Evolutionary conservation across 140 eudicot genomes (phyloP), one percentile per base, ranked within the genome.

Genomic region (Stevia rebaudiana): DNA sequence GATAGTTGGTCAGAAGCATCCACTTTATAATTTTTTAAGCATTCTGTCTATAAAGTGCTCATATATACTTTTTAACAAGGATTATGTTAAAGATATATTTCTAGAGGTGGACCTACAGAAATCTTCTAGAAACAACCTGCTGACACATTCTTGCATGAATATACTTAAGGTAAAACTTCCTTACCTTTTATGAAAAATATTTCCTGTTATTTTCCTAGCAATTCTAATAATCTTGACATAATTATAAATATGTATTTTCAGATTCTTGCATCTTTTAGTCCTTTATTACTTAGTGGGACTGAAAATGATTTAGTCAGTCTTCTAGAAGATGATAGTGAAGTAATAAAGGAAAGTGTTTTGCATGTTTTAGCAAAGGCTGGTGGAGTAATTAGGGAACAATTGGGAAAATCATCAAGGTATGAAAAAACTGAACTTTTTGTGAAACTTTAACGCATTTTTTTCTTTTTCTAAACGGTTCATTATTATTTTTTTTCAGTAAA

Each of bases 351-450:
- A 81, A 96, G 96, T 61, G 79, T 85, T 71, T 76, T 92, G 83
- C 96, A 85, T 74, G 80, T 88, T 72, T 71, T 92, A 48, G 98
- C 98, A 66, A 92, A 80, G 79, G 86, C 98, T 65, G 98, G 95
- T 66, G 98, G 90, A 70, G 81, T 82, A 23, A 88, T 92, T 72
- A 80, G 95, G 8, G 87, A 92, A 67, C 89, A 75, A 48, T 71
- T 87, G 68, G 95, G 96, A 74, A 80, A 82, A 63, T 87, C 98
- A 55, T 80, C 96, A 46, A 91, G 95, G 98, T 91, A 63, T 65
- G 53, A 10, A 72, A 51, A 13, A 54, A 49, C 52, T 42, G 28
- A 57, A 44, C 30, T 17, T 56, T 63, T 12, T 70, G 46, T 40
- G 49, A 11, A 8, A 50, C 30, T 12, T 12, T 18, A 15, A 28